A percentile compares a stretch with the other conserved stretches of the same genome.
phyloP scores from a whole-genome alignment of 2,329 filamentous ascomycete genomes.

The Aspergillus sergii region DNA sequence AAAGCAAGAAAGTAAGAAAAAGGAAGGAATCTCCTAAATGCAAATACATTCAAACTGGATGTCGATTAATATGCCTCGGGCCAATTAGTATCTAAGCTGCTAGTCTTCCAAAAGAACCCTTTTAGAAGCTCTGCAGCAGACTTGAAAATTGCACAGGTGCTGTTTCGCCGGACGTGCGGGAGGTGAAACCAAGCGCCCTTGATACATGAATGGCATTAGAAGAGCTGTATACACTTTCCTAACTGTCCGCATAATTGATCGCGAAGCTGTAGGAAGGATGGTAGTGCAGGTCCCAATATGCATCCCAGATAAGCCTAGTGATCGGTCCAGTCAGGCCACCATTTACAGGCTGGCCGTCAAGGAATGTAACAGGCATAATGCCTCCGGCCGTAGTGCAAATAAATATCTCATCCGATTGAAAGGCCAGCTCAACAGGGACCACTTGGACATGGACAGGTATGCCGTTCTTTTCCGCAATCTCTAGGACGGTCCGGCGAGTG shows the following conservation, averaged over 20 bases:
- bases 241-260: constrained; percentile 5
- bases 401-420: constrained; percentile 53
- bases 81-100: too few relatives aligned
- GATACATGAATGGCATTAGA: too few relatives aligned
- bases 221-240: too few relatives aligned
- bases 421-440: constrained; percentile 47
- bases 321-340: constrained; percentile 49
- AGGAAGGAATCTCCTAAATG: too few relatives aligned
- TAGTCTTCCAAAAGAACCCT: too few relatives aligned
- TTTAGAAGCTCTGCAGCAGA: too few relatives aligned
- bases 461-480: constrained; percentile 39
- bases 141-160: too few relatives aligned
- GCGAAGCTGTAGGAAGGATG: constrained; percentile 40
- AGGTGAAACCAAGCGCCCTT: too few relatives aligned
- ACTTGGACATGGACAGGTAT: constrained; percentile 43
- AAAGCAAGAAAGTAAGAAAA: too few relatives aligned
- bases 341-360: constrained; percentile 49
- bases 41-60: too few relatives aligned
- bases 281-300: constrained; percentile 54
- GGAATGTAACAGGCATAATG: constrained; percentile 54
- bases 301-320: constrained; percentile 54
- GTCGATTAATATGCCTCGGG: too few relatives aligned
- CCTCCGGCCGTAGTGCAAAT: constrained; percentile 59
- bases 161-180: too few relatives aligned
- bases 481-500: constrained; percentile 53